Conservation (phyloP, 2,329 filamentous ascomycete genomes). For the Graphilbum fragrans region DNA sequence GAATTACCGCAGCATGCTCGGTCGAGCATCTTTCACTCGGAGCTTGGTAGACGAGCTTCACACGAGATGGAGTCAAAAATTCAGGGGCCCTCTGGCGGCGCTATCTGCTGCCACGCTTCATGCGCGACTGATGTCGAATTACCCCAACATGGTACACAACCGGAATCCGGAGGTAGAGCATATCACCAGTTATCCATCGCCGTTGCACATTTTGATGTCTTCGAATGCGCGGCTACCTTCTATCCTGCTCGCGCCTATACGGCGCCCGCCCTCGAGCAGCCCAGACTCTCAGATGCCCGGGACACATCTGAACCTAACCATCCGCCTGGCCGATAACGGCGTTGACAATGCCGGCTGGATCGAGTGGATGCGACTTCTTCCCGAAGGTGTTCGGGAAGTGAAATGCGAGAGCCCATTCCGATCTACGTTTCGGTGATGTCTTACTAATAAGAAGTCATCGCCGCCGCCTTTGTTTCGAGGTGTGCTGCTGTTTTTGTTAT, state of each 20-base stretch:
- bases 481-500: too few relatives aligned
- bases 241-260: conserved; percentile 40
- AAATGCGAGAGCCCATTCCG: conserved; percentile 39
- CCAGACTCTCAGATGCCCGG: conserved; percentile 22
- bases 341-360: conserved; percentile 41
- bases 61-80: conserved; percentile 30
- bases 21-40: conserved; percentile 39
- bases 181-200: conserved; percentile 37
- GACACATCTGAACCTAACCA: conserved; percentile 35
- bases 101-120: conserved; percentile 34
- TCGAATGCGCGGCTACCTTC: conserved; percentile 41
- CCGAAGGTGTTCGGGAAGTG: conserved; percentile 41
- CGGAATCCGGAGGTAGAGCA: conserved; percentile 32
- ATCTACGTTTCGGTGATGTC: conserved; percentile 23
- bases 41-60: conserved; percentile 37
- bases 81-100: conserved; percentile 31
- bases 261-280: conserved; percentile 25
- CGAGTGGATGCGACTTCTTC: conserved; percentile 47
- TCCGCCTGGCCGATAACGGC: conserved; percentile 37
- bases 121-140: conserved; percentile 29
- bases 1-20: conserved; percentile 33
- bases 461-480: too few relatives aligned
- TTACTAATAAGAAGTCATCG: too few relatives aligned
- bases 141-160: conserved; percentile 39
- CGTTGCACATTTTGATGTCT: conserved; percentile 43